Conservation (phyloP, 805 yeast species). For the Scheffersomyces spartinae region DNA sequence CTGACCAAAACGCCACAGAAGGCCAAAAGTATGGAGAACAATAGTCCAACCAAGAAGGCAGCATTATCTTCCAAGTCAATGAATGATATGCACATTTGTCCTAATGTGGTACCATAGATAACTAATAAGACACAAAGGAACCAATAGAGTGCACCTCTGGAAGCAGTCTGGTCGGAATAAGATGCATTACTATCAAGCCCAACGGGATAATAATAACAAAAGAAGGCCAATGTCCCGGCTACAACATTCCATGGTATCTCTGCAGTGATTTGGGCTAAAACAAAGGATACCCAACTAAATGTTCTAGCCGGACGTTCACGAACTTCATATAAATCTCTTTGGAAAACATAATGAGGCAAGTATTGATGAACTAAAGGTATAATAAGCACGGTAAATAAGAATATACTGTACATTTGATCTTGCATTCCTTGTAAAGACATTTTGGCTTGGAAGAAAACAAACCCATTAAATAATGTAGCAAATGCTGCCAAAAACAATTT, state of each 20-base stretch:
- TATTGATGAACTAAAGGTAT: constrained; percentile 50
- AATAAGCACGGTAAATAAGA: constrained; percentile 52
- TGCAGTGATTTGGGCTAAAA: constrained; percentile 48
- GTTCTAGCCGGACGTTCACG: constrained; percentile 68
- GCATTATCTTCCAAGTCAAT: constrained; percentile 13
- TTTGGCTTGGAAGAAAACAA: constrained; percentile 17
- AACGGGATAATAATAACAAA: constrained; percentile 15
- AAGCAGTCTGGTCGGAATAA: constrained; percentile 7
- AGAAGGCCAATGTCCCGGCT: constrained; percentile 33
- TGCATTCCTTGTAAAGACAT: constrained; percentile 21
- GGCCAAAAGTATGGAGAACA: constrained; percentile 15
- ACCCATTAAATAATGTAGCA: constrained; percentile 17
- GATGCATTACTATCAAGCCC: constrained; percentile 13
- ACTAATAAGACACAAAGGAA: constrained; percentile 11
- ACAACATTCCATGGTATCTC: constrained; percentile 57
- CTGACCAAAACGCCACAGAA: constrained; percentile 17
- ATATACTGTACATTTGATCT: constrained; percentile 66
- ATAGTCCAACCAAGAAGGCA: constrained; percentile 12
- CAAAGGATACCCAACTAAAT: constrained; percentile 53
- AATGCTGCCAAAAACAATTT: constrained; percentile 15
- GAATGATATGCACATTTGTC: constrained; percentile 12
- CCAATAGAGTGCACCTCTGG: constrained; percentile 30
- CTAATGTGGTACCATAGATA: constrained; percentile 12
- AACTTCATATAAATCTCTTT: constrained; percentile 58
- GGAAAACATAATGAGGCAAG: constrained; percentile 42